These are phyloP conservation scores for Wallemia hederae DNA, from an alignment of 1,284 basidiomycete species.

Conservation along the genomic window DNA sequence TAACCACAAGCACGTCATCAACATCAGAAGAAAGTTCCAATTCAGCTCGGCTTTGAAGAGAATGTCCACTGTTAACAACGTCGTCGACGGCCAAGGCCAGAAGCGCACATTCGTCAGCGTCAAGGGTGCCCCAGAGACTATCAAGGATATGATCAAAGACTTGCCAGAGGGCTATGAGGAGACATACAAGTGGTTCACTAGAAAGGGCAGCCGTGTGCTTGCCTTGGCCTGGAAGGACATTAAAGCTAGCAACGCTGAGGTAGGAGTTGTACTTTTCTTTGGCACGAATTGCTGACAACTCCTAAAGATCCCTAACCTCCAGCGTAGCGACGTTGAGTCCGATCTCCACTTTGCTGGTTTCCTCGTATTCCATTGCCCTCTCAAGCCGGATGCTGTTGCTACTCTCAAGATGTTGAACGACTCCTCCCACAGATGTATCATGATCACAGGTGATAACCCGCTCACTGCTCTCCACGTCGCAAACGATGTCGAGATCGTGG, in stretches of 20 bases:
- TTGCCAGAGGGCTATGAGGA: slow-evolving; percentile 60
- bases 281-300: neutral
- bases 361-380: slow-evolving; percentile 81
- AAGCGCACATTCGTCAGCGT: slow-evolving; percentile 26
- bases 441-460: slow-evolving; percentile 95
- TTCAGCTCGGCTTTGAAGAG: slow-evolving; percentile 85
- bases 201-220: slow-evolving; percentile 65
- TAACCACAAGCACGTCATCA: slow-evolving; percentile 30
- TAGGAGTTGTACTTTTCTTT: neutral
- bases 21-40: slow-evolving; percentile 66
- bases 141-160: slow-evolving; percentile 46
- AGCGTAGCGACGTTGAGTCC: slow-evolving; percentile 48
- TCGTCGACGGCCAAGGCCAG: slow-evolving; percentile 22
- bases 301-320: slow-evolving; percentile 49
- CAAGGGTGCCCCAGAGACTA: slow-evolving; percentile 83
- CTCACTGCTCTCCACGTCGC: slow-evolving; percentile 82
- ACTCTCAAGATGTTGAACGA: slow-evolving; percentile 72
- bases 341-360: slow-evolving; percentile 57
- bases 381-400: slow-evolving; percentile 71
- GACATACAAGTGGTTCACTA: slow-evolving; percentile 72
- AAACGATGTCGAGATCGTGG: slow-evolving; percentile 75
- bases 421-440: slow-evolving; percentile 84
- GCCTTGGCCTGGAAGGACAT: slow-evolving; percentile 63
- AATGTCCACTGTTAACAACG: slow-evolving; percentile 69
- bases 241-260: slow-evolving; percentile 22